These are phyloP conservation scores for Salix brachista DNA, from an alignment of 345 rosid species.

Conservation along the genomic window DNA sequence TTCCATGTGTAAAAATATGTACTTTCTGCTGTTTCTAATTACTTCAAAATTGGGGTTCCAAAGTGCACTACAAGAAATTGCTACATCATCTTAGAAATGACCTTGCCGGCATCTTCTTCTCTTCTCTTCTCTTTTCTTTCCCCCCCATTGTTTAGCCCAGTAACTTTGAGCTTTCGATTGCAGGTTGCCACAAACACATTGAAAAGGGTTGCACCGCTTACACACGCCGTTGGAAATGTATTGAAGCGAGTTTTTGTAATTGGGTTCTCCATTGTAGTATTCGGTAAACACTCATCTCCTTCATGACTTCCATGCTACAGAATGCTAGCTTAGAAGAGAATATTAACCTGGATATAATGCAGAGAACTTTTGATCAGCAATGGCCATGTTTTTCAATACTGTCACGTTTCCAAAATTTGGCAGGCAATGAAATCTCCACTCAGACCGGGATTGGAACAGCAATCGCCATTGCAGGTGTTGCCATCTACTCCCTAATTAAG, in stretches of 20 bases:
- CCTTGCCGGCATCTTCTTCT: too few species aligned
- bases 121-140: not conserved
- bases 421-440: slow-evolving; percentile 88
- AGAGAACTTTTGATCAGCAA: too few species aligned
- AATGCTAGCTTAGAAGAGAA: too few species aligned
- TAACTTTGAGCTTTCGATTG: slow-evolving; percentile 40
- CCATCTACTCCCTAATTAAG: slow-evolving; percentile 75
- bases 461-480: slow-evolving; percentile 89
- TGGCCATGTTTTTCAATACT: too few species aligned
- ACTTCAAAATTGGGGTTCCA: too few species aligned
- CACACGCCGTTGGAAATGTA: slow-evolving; percentile 97
- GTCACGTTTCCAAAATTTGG: not conserved
- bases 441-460: slow-evolving; percentile 85
- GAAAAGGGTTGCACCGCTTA: slow-evolving; percentile 96
- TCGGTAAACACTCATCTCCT: slow-evolving; percentile 44
- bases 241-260: slow-evolving; percentile 95
- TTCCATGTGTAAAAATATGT: too few species aligned
- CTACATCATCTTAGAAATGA: too few species aligned
- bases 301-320: too few species aligned
- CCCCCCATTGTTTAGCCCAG: not conserved
- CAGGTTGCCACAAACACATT: slow-evolving; percentile 73
- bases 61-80: too few species aligned
- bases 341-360: too few species aligned
- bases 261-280: slow-evolving; percentile 76
- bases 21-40: too few species aligned